Evolutionary conservation across 805 yeast genomes (phyloP).

Genomic region (Wickerhamiella qilinensis): DNA sequence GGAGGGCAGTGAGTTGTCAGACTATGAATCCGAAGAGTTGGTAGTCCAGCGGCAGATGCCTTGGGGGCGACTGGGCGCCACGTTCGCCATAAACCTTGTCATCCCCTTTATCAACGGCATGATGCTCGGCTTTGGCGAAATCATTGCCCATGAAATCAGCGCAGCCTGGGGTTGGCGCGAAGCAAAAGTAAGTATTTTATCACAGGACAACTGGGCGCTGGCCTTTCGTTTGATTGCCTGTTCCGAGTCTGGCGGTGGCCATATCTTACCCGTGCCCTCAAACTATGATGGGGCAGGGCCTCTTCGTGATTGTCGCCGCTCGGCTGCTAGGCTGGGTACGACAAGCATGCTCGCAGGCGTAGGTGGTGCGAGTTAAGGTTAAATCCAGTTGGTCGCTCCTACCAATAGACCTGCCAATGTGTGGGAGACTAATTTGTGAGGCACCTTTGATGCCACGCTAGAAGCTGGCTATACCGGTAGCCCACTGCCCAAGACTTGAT

Average conservation of each 20-base stretch:
- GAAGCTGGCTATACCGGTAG: no score
- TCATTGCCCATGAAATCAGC: slow-evolving; percentile 83
- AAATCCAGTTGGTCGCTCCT: no score
- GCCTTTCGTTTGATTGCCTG: neutral
- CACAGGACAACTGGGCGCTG: slow-evolving; percentile 1
- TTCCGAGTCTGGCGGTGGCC: no score
- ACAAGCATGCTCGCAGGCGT: no score
- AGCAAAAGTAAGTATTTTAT: slow-evolving; percentile 32
- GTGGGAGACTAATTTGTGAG: no score
- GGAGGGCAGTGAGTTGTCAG: neutral
- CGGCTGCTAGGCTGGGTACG: no score
- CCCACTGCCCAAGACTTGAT: no score
- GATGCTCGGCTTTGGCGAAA: slow-evolving; percentile 93
- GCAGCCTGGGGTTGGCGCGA: slow-evolving; percentile 63
- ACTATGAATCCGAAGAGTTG: slow-evolving; percentile 1
- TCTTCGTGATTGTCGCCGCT: neutral
- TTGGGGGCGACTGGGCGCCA: slow-evolving; percentile 7
- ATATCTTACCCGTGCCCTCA: no score
- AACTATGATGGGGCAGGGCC: no score
- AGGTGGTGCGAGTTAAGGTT: no score
- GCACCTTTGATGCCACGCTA: no score
- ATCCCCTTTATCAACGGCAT: slow-evolving; percentile 85
- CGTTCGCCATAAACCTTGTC: slow-evolving; percentile 46
- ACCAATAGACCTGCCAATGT: no score
- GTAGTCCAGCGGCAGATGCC: slow-evolving; percentile 6